Percentiles rank a stretch among this genome's conserved stretches.
Evolutionary conservation across 2,329 filamentous ascomycete genomes (phyloP).

Genomic region (Exutisphaerella laricina): DNA sequence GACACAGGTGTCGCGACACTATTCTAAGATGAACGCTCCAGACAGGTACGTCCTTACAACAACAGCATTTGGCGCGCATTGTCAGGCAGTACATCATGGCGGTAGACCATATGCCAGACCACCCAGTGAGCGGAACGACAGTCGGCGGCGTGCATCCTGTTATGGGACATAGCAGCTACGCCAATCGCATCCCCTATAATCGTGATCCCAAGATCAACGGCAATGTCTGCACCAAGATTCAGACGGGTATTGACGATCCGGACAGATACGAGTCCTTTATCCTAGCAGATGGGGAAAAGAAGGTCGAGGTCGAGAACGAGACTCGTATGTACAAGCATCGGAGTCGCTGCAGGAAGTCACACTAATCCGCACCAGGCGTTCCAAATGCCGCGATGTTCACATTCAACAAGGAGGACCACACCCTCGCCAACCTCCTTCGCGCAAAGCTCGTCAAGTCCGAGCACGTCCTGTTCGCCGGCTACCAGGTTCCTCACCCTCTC

Average conservation of each 20-base stretch:
- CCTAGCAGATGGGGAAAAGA: constrained; percentile 82
- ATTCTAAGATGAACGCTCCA: constrained; percentile 48
- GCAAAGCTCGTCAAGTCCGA: constrained; percentile 78
- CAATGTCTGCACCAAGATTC: constrained; percentile 19
- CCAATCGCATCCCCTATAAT: constrained; percentile 11
- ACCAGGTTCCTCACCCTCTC: constrained; percentile 58
- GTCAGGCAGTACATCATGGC: constrained; percentile 11
- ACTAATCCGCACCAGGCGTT: constrained; percentile 55
- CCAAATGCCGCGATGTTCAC: constrained; percentile 94
- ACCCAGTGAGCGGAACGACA: too few species aligned
- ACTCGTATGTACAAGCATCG: constrained; percentile 59
- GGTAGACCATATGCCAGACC: constrained; percentile 1
- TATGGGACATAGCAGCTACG: constrained; percentile 2
- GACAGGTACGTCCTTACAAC: constrained; percentile 42
- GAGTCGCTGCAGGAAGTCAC: neutral
- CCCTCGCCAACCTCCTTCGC: constrained; percentile 77
- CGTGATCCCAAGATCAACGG: constrained; percentile 20
- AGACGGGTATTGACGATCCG: constrained; percentile 27
- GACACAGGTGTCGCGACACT: constrained; percentile 17
- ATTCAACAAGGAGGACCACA: constrained; percentile 82
- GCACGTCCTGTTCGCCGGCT: constrained; percentile 84
- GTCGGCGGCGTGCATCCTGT: too few species aligned
- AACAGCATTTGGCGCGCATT: constrained; percentile 2
- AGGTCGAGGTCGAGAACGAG: constrained; percentile 81
- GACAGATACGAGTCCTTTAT: constrained; percentile 88